Conservation (phyloP, 768 basidiomycete species). For the Sistotremastrum suecicum region DNA sequence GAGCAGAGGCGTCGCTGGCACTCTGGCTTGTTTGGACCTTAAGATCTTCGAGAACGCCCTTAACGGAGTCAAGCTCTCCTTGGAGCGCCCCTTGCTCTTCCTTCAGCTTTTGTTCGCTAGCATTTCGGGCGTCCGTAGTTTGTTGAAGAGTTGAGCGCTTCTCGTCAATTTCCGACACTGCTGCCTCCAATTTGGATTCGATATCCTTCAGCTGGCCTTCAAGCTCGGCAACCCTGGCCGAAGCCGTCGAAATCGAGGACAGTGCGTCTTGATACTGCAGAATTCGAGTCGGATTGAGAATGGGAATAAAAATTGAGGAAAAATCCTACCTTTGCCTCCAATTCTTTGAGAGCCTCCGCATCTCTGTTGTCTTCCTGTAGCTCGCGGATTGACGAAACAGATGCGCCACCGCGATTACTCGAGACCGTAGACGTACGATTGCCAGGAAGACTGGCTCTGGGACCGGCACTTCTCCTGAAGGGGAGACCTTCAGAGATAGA, state of each 20-base stretch:
- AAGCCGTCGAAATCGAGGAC: constrained; percentile 39
- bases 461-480: constrained; percentile 29
- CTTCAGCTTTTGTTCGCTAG: constrained; percentile 33
- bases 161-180: constrained; percentile 31
- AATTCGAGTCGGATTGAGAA: constrained; percentile 2
- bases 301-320: neutral
- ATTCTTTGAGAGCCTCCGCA: constrained; percentile 37
- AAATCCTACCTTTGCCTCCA: constrained; percentile 43
- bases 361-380: constrained; percentile 33
- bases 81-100: constrained; percentile 21
- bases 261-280: constrained; percentile 46
- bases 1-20: too few species aligned
- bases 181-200: constrained; percentile 33
- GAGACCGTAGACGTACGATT: constrained; percentile 14
- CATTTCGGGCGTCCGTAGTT: constrained; percentile 33
- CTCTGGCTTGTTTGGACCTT: too few species aligned
- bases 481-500: constrained; percentile 47
- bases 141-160: constrained; percentile 30
- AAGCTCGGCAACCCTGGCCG: constrained; percentile 32
- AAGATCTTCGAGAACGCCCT: too few species aligned
- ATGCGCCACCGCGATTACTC: constrained; percentile 32
- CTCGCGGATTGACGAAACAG: constrained; percentile 65
- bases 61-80: too few species aligned
- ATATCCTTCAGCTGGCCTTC: constrained; percentile 38
- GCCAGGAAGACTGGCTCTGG: constrained; percentile 26